Base-by-base conservation (phyloP, 2,329 filamentous ascomycete genomes). In the Aspergillus fumigatiaffinis region DNA sequence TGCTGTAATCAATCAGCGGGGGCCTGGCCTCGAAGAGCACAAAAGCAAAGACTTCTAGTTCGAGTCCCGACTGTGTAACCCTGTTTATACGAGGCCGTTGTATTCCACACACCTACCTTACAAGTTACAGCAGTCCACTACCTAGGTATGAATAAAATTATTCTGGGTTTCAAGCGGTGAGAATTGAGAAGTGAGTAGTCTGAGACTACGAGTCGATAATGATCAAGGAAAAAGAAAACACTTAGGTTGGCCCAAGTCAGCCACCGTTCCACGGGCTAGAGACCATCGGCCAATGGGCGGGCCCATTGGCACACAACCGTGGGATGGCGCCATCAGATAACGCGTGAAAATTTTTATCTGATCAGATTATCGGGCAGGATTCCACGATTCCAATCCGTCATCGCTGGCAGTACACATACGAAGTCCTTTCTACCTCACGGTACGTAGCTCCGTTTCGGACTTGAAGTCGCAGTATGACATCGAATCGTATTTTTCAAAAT, bases 281-380 rank as follows among this genome's bases (percentile, higher is more conserved):
- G 23, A 5, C 10, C 20, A 20, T 26, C 6, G 21, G 26, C 23
- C 44, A 47, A 47, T 47, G 21, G 44, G 10, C 10, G 12, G 6
- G 23, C 42, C 21, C 10, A 23, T 10, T 9, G 3, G 8, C n/a
- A 46, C 44, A 47, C 10, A 26, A 26, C 42, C 20, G 58, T 60
- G 58, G 58, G 52, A 60, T 64, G 62, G 62, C 55, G 57, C 63
- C 63, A 65, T 65, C 63, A 57, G 63, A 65, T 65, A 65, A 65
- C 57, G 49, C 50, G 60, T 49, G 57, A 60, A 62, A 63, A 57
- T 56, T 65, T 63, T 65, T 64, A 65, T 65, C 63, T 61, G 62
- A 65, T 64, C 57, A 63, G 63, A 65, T 65, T 62, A 65, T 61
- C 61, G 42, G 59, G 23, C 41, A 3, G n/a, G 41, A 6, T 44